Conservation (phyloP, 768 basidiomycete genomes). For the Termitomyces sp. region DNA sequence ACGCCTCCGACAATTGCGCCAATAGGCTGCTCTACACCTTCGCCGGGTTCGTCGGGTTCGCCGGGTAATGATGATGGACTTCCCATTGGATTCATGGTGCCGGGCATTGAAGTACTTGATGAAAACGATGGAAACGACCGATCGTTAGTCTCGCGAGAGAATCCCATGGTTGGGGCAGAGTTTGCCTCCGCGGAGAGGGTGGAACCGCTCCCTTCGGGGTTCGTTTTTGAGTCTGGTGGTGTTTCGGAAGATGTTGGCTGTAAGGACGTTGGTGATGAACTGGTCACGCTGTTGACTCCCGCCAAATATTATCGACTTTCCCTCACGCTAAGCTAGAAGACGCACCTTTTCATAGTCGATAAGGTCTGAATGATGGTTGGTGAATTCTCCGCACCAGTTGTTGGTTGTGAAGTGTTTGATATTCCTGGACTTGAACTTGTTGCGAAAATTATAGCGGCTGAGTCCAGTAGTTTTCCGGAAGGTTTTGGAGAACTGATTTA, state of each 20-base stretch:
- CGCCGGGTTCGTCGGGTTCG: not conserved
- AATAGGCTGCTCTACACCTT: not conserved
- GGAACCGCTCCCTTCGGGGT: not conserved
- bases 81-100: not conserved
- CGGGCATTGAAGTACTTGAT: not conserved
- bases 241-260: not conserved
- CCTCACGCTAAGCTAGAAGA: not conserved
- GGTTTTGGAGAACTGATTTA: not conserved
- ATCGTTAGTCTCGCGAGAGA: not conserved
- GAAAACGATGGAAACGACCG: not conserved
- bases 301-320: not conserved
- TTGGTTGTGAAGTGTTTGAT: not conserved
- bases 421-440: not conserved
- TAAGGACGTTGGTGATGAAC: not conserved
- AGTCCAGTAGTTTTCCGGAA: not conserved
- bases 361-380: too few species aligned
- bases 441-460: not conserved
- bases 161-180: too few species aligned
- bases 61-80: not conserved
- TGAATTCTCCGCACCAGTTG: too few species aligned
- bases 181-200: too few species aligned
- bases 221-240: not conserved
- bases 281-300: not conserved
- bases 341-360: not conserved
- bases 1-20: conserved; percentile 7